Percentiles rank a stretch among this genome's conserved stretches.
Conservation (phyloP, 2,329 filamentous ascomycete species). For the Zopfia rhizophila region DNA sequence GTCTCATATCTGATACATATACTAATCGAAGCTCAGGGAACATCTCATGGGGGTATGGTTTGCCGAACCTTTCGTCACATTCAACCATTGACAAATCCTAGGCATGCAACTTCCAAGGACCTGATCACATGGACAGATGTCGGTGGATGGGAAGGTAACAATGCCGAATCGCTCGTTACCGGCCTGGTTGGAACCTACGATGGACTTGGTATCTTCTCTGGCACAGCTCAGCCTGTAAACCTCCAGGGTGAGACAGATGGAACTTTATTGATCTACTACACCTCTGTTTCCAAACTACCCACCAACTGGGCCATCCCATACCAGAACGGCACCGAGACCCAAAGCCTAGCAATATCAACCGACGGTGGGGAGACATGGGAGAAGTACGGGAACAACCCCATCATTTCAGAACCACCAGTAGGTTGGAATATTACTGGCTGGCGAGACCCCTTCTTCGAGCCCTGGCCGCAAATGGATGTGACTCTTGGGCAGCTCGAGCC, state of each 20-base stretch:
- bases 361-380: constrained; percentile 61
- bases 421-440: constrained; percentile 58
- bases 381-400: constrained; percentile 58
- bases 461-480: constrained; percentile 55
- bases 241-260: constrained; percentile 58
- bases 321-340: constrained; percentile 57
- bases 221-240: constrained; percentile 62
- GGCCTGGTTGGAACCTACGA: constrained; percentile 59
- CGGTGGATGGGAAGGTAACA: constrained; percentile 58
- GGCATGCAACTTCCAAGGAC: constrained; percentile 63
- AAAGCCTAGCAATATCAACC: constrained; percentile 56
- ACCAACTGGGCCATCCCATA: constrained; percentile 59
- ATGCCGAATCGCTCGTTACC: constrained; percentile 53
- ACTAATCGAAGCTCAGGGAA: constrained; percentile 41
- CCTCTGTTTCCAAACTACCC: constrained; percentile 57
- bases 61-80: constrained; percentile 28
- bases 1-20: neutral
- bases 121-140: constrained; percentile 59
- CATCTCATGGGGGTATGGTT: constrained; percentile 54
- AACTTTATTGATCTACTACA: constrained; percentile 60
- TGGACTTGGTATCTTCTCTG: constrained; percentile 64
- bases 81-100: constrained; percentile 53
- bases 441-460: constrained; percentile 51
- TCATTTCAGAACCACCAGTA: constrained; percentile 55
- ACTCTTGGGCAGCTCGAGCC: constrained; percentile 54